These are phyloP conservation scores for Geum urbanum DNA, from an alignment of 306 rosid species.

Conservation along the genomic window DNA sequence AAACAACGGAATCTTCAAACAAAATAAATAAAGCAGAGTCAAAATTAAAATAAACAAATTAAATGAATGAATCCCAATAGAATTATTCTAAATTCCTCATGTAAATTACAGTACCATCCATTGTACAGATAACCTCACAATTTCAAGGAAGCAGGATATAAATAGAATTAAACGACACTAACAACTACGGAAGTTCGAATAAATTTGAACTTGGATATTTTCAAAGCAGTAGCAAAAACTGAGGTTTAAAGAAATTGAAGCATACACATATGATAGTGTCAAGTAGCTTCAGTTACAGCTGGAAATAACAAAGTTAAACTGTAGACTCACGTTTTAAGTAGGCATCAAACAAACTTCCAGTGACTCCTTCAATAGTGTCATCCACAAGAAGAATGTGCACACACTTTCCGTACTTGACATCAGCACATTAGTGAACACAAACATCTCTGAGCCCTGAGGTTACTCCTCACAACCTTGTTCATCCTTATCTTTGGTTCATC, in stretches of 20 bases:
- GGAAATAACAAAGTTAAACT: background rate
- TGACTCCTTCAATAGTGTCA: constrained; percentile 91
- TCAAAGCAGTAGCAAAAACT: too few species aligned
- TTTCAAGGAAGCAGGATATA: background rate
- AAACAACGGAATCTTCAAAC: constrained; percentile 16
- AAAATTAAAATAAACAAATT: background rate
- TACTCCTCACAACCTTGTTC: constrained; percentile 92
- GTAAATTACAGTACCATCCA: background rate
- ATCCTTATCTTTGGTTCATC: constrained; percentile 88
- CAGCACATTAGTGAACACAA: constrained; percentile 87
- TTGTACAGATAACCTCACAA: background rate
- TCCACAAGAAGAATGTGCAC: constrained; percentile 92
- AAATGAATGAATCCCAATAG: background rate
- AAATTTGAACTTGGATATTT: too few species aligned
- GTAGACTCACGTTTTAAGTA: constrained; percentile 76
- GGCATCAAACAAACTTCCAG: constrained; percentile 80
- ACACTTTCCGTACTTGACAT: constrained; percentile 89
- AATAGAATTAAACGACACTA: too few species aligned
- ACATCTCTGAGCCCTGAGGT: constrained; percentile 95
- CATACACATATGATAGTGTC: too few species aligned
- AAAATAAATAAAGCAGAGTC: background rate
- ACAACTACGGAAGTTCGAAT: too few species aligned
- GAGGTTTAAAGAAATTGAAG: too few species aligned
- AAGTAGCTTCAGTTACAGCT: too few species aligned
- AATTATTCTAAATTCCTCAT: background rate